Evolutionary conservation across 2,329 filamentous ascomycete genomes (phyloP).

Genomic region (Coniosporium tulheliwenetii): DNA sequence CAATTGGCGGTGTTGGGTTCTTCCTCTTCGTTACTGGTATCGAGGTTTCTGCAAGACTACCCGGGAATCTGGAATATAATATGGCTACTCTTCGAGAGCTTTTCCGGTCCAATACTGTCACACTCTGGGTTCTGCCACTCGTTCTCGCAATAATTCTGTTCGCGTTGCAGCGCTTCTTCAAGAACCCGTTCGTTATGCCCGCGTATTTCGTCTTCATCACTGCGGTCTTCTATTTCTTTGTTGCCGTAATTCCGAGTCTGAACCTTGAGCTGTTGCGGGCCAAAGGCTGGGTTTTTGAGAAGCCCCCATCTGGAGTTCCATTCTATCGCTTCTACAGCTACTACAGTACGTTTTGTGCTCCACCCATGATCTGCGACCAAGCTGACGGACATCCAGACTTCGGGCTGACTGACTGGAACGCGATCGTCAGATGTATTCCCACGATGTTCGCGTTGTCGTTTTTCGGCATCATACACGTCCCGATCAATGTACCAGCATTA

Average conservation of each 20-base stretch:
- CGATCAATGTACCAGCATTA: constrained; percentile 91
- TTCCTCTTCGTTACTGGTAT: constrained; percentile 85
- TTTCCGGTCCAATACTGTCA: constrained; percentile 55
- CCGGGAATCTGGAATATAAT: constrained; percentile 73
- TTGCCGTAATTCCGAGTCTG: constrained; percentile 52
- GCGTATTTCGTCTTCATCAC: constrained; percentile 72
- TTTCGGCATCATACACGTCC: constrained; percentile 91
- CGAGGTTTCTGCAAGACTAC: constrained; percentile 79
- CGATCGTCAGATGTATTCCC: constrained; percentile 69
- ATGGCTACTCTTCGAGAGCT: constrained; percentile 61
- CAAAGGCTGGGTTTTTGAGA: constrained; percentile 81
- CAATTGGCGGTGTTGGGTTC: constrained; percentile 92
- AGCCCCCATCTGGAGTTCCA: constrained; percentile 68
- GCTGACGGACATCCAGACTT: constrained; percentile 6
- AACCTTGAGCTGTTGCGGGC: constrained; percentile 51
- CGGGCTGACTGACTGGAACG: constrained; percentile 55
- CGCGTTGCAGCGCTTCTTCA: constrained; percentile 57
- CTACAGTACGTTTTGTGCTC: constrained; percentile 38
- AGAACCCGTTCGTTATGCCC: constrained; percentile 74
- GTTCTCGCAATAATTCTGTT: constrained; percentile 61
- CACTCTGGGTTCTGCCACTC: constrained; percentile 72
- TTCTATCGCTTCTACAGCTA: constrained; percentile 98
- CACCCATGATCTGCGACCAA: too few relatives aligned
- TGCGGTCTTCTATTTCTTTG: constrained; percentile 61
- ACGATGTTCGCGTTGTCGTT: constrained; percentile 96